These are phyloP conservation scores for Penicillium sp. DNA, from an alignment of 2,329 filamentous ascomycete genomes.

Conservation along the genomic window DNA sequence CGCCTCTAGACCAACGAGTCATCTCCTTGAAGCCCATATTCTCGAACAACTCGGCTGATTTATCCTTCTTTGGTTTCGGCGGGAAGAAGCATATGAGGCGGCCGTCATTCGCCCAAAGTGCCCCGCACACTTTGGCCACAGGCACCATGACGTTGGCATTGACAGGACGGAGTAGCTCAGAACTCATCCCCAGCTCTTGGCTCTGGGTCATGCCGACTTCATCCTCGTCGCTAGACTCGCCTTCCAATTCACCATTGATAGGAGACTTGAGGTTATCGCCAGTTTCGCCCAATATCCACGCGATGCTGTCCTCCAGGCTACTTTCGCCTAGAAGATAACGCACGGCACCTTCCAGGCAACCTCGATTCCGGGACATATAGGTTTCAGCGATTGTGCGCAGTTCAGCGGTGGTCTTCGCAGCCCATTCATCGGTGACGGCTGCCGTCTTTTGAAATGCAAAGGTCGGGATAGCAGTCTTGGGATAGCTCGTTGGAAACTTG, in stretches of 20 bases:
- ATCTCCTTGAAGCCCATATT: conserved; percentile 49
- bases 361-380: conserved; percentile 52
- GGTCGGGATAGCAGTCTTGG: conserved; percentile 48
- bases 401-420: conserved; percentile 51
- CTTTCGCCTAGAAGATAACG: conserved; percentile 61
- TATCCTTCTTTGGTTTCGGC: conserved; percentile 50
- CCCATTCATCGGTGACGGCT: conserved; percentile 52
- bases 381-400: conserved; percentile 55
- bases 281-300: conserved; percentile 57
- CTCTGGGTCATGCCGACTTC: conserved; percentile 52
- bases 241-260: conserved; percentile 45
- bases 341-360: conserved; percentile 61
- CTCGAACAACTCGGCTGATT: conserved; percentile 51
- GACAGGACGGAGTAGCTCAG: conserved; percentile 52
- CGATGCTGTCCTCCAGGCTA: conserved; percentile 56
- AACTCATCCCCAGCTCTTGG: conserved; percentile 48
- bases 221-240: conserved; percentile 80
- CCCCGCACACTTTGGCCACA: conserved; percentile 58
- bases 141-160: conserved; percentile 65
- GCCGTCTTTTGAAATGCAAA: conserved; percentile 59
- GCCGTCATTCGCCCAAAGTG: conserved; percentile 57
- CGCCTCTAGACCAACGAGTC: conserved; percentile 47
- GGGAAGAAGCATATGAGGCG: conserved; percentile 59
- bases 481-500: conserved; percentile 58
- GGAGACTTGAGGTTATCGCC: conserved; percentile 48